Evolutionary conservation across 257 asterid genomes (phyloP).

Genomic region (Solanum sejunctum): DNA sequence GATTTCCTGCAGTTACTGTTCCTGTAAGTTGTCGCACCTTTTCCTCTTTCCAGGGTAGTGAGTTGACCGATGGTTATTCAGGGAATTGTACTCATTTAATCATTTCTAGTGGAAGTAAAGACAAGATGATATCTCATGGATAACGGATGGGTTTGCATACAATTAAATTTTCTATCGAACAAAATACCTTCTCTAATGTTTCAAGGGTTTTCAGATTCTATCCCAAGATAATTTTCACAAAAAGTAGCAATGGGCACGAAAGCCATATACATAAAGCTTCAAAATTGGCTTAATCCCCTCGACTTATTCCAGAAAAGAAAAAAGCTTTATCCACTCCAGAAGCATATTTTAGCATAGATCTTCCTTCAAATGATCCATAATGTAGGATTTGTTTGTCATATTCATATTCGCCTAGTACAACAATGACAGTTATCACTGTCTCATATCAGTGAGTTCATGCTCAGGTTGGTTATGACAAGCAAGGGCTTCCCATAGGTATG

Average conservation of each 20-base stretch:
- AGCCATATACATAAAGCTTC: not conserved
- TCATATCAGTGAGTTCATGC: not conserved
- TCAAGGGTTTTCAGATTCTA: not conserved
- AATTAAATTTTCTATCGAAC: not conserved
- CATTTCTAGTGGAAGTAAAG: not conserved
- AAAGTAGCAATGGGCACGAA: not conserved
- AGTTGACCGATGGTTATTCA: not conserved
- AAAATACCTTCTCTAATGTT: not conserved
- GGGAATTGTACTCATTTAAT: not conserved
- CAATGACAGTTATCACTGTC: not conserved
- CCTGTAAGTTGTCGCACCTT: slow-evolving; percentile 51
- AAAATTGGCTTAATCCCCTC: not conserved
- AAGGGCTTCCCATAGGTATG: slow-evolving; percentile 17
- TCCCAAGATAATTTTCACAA: not conserved
- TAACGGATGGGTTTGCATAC: not conserved
- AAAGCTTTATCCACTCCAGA: not conserved
- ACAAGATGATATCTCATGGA: not conserved
- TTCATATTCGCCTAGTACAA: not conserved
- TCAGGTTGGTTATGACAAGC: slow-evolving; percentile 83
- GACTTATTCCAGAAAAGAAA: not conserved
- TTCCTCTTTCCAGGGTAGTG: not conserved
- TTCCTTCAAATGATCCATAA: not conserved
- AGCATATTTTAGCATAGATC: not conserved
- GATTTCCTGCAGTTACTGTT: slow-evolving; percentile 86
- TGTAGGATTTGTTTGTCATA: not conserved